Evolutionary conservation across 2,329 filamentous ascomycete genomes (phyloP), one percentile per base, ranked within the genome.

Genomic region (Trichoderma oligosporum): DNA sequence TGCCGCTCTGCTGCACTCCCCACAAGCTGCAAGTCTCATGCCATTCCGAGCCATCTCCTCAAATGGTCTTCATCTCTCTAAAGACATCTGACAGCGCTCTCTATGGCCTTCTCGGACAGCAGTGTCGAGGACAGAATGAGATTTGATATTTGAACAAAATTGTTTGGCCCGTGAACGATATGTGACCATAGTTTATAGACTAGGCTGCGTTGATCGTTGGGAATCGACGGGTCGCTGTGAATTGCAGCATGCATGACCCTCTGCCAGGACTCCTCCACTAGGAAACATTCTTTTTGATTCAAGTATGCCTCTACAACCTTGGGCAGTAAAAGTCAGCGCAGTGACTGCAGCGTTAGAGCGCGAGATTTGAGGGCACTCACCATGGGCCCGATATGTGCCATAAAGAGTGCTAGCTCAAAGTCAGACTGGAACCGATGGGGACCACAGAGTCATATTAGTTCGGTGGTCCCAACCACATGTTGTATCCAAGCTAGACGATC

Each of bases 371-470:
- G 4, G 27, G 4, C 8, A 52, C 48, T 2, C 22, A 52, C 48
- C 16, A 52, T 52, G 9, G 48, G 48, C 3, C 48, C 48, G 12
- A 52, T 52, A 27, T 52, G 48, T 8, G 48, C 38, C 48, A 52
- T 52, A 18, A 52, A 52, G 8, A 52, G 29, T 5, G 48, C 48
- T 27, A 52, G 1, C n/a, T 52, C 48, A 42, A 52, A 52, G 25
- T 52, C 48, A 1, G 48, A 22, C 14, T 52, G 18, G 27, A 52
- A 52, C 8, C 48, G 24, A 1, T 52, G 36, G 18, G 48, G 48
- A 18, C 48, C 48, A 33, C 48, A 36, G 20, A 52, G 48, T 36
- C 42, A 36, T n/a, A 52, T 52, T 9, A 52, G 36, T 36, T 36
- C 20, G 7, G 48, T 25, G 12, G 48, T 36, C 4, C 48, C 48